Percentiles rank a stretch among this genome's conserved stretches.
Conservation (phyloP, 2,329 filamentous ascomycete genomes). For the Pestalotiopsis fici region DNA sequence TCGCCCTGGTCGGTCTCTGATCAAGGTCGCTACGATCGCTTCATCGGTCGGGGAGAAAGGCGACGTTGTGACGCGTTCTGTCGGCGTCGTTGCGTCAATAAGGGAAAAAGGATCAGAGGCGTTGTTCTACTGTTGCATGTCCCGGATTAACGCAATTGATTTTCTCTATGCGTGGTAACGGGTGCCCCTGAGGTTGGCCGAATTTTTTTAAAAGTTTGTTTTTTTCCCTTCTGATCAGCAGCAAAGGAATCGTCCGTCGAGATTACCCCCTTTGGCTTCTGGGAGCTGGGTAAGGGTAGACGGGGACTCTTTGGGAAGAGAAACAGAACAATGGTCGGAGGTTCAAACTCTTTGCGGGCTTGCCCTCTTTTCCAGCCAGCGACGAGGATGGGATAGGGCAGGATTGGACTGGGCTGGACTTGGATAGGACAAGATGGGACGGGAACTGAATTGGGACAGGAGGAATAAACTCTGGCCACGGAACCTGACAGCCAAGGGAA, state of each 20-base stretch:
- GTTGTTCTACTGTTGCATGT: neutral
- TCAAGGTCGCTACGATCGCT: neutral
- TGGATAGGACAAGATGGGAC: neutral
- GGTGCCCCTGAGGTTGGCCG: neutral
- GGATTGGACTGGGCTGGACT: neutral
- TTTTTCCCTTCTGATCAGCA: neutral
- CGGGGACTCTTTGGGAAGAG: neutral
- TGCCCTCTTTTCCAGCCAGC: neutral
- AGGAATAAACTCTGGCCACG: slow-evolving; percentile 5
- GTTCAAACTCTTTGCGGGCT: neutral
- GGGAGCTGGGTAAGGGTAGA: slow-evolving; percentile 1
- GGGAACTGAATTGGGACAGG: neutral
- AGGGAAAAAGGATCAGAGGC: neutral
- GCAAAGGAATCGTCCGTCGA: neutral
- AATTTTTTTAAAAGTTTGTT: neutral
- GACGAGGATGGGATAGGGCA: neutral
- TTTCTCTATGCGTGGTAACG: neutral
- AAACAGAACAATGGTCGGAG: neutral
- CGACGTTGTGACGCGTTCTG: neutral
- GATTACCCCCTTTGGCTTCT: neutral
- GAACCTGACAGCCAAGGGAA: neutral
- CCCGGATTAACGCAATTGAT: neutral
- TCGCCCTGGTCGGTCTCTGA: neutral
- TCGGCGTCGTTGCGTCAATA: neutral
- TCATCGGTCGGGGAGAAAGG: neutral